These are phyloP conservation scores for Elongisporangium senticosum DNA, from an alignment of 352 stramenopile species.

Conservation along the genomic window DNA sequence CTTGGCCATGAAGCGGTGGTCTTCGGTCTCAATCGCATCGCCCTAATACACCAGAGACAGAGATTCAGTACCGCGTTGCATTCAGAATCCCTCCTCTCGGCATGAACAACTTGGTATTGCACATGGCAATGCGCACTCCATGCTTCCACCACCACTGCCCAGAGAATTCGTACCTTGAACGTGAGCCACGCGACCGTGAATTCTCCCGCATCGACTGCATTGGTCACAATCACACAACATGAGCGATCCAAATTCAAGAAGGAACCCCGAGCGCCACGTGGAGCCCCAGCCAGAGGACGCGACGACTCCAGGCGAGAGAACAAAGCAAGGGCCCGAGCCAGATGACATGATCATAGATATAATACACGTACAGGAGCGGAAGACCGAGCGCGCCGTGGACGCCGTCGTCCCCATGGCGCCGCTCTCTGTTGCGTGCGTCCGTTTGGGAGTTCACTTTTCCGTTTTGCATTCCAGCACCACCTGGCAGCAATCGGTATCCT, in stretches of 20 bases:
- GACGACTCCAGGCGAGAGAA: neutral
- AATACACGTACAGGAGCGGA: neutral
- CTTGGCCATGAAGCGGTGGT: conserved; percentile 58
- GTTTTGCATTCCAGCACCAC: neutral
- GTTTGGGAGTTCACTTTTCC: neutral
- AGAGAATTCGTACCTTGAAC: conserved; percentile 55
- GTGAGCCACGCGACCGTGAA: conserved; percentile 85
- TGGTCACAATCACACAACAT: neutral
- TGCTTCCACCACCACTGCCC: neutral
- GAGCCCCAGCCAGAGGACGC: neutral
- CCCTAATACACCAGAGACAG: conserved; percentile 25
- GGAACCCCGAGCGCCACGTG: neutral
- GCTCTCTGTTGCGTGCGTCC: neutral
- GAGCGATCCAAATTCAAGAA: neutral
- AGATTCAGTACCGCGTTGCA: neutral
- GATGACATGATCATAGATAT: neutral
- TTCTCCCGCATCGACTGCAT: conserved; percentile 59
- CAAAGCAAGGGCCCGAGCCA: neutral
- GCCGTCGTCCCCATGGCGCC: neutral
- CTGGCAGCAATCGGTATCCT: neutral
- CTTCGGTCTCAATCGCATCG: conserved; percentile 60
- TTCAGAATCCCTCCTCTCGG: neutral
- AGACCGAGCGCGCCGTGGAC: neutral
- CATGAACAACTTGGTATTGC: too few species aligned
- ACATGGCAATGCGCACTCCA: neutral